A percentile compares a stretch with the other conserved stretches of the same genome.
phyloP scores from a whole-genome alignment of 2,329 filamentous ascomycete species.

The Monilinia vaccinii-corymbosi region DNA sequence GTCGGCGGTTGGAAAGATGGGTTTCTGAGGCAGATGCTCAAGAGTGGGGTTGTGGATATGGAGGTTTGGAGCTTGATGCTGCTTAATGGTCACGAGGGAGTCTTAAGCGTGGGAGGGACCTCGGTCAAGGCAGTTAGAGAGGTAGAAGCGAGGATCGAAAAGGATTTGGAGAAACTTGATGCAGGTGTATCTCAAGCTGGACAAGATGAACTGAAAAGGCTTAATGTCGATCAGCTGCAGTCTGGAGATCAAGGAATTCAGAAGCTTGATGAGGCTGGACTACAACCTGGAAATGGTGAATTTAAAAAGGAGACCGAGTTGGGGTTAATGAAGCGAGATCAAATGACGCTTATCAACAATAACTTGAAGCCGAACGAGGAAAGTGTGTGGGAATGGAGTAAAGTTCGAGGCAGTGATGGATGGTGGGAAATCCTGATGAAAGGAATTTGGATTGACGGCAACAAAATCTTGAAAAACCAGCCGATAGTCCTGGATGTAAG shows the following conservation, averaged over 20 bases:
- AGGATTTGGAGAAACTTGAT: background rate
- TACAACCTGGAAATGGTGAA: background rate
- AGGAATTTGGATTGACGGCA: slow-evolving; percentile 18
- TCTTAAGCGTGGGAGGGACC: slow-evolving; percentile 20
- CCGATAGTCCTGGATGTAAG: slow-evolving; percentile 18
- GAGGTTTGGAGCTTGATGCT: slow-evolving; percentile 20
- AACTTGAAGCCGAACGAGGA: background rate
- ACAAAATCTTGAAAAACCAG: slow-evolving; percentile 16
- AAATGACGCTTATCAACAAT: background rate
- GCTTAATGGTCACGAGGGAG: slow-evolving; percentile 17
- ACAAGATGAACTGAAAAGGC: background rate
- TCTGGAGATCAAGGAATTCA: background rate
- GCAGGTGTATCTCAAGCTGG: background rate
- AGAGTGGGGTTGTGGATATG: slow-evolving; percentile 13
- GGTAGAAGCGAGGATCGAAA: slow-evolving; percentile 6
- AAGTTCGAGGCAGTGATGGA: slow-evolving; percentile 20
- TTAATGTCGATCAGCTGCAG: background rate
- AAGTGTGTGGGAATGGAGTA: slow-evolving; percentile 19
- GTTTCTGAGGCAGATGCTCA: slow-evolving; percentile 15
- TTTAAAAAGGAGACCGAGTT: background rate
- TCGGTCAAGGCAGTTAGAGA: slow-evolving; percentile 7
- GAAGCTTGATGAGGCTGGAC: background rate
- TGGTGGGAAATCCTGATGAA: slow-evolving; percentile 21
- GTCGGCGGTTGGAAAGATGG: background rate
- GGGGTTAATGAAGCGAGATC: slow-evolving; percentile 12